Conservation (phyloP, 768 basidiomycete genomes). For the Termitomyces sp. region DNA sequence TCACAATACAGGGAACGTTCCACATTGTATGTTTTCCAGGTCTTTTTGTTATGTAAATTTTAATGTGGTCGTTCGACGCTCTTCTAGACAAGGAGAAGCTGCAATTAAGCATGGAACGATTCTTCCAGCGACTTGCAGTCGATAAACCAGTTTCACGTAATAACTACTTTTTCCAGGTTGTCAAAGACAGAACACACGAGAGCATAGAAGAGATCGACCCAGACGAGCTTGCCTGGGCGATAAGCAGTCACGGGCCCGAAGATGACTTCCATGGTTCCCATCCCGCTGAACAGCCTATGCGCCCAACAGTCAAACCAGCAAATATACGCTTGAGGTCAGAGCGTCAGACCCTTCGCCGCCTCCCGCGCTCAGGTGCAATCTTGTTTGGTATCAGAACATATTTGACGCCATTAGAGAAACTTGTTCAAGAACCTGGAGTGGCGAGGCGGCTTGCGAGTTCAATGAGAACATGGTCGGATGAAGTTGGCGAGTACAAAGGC, state of each 20-base stretch:
- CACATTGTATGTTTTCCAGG: constrained; percentile 48
- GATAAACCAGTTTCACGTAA: constrained; percentile 68
- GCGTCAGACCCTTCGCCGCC: constrained; percentile 59
- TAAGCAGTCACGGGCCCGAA: constrained; percentile 27
- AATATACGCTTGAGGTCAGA: constrained; percentile 55
- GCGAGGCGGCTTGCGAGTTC: constrained; percentile 59
- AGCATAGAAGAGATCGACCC: constrained; percentile 36
- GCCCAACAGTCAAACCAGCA: constrained; percentile 26
- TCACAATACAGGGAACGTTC: constrained; percentile 64
- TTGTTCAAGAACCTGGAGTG: constrained; percentile 51
- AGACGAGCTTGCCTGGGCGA: constrained; percentile 59
- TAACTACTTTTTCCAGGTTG: constrained; percentile 49
- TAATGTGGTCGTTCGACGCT: neutral
- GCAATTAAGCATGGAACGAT: constrained; percentile 59
- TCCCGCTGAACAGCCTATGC: constrained; percentile 10
- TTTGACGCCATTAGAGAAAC: constrained; percentile 44
- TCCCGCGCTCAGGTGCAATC: constrained; percentile 58
- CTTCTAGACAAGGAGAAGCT: constrained; percentile 54
- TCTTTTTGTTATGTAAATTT: neutral
- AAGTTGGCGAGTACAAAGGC: constrained; percentile 49
- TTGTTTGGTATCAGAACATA: constrained; percentile 70
- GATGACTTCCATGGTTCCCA: constrained; percentile 15
- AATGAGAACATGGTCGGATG: constrained; percentile 59
- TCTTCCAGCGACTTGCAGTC: constrained; percentile 59
- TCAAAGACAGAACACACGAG: constrained; percentile 12